phyloP scores from a whole-genome alignment of 2,329 filamentous ascomycete species.

The Xylaria sp. region DNA sequence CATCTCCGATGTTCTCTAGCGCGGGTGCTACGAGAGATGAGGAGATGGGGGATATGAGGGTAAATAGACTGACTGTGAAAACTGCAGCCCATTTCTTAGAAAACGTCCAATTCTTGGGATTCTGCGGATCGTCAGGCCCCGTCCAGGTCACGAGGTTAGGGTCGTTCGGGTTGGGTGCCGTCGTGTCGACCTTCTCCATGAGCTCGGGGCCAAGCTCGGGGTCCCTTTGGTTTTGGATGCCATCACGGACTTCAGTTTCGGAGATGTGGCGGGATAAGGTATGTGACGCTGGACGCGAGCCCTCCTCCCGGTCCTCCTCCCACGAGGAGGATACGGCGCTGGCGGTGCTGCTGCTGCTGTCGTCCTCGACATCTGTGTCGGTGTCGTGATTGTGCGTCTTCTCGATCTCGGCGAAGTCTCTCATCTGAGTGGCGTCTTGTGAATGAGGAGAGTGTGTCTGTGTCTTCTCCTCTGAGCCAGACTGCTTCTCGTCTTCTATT shows the following conservation, averaged over 20 bases:
- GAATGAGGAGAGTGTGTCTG: conserved; percentile 5
- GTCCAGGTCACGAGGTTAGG: conserved; percentile 62
- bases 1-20: conserved; percentile 61
- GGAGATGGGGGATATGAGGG: conserved; percentile 69
- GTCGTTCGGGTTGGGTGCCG: conserved; percentile 48
- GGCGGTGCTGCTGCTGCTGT: conserved; percentile 14
- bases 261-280: conserved; percentile 50
- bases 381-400: conserved; percentile 29
- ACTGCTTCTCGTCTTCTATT: conserved; percentile 15
- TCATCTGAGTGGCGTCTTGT: conserved; percentile 13
- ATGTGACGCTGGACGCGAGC: conserved; percentile 25
- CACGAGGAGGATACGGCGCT: conserved; percentile 22
- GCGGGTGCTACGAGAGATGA: conserved; percentile 68
- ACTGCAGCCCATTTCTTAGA: conserved; percentile 68
- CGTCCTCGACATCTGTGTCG: conserved; percentile 28
- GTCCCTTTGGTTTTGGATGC: conserved; percentile 53
- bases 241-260: conserved; percentile 54
- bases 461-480: conserved; percentile 20
- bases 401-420: conserved; percentile 22
- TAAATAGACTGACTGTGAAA: conserved; percentile 66
- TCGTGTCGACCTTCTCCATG: conserved; percentile 41
- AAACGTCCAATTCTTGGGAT: conserved; percentile 66
- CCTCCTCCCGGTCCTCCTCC: conserved; percentile 11
- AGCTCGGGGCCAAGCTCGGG: conserved; percentile 49
- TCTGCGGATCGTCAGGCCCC: conserved; percentile 62